Percentiles rank a stretch among this genome's conserved stretches.
Evolutionary conservation across 2,329 filamentous ascomycete genomes (phyloP).

Genomic region (Xylaria sp.): DNA sequence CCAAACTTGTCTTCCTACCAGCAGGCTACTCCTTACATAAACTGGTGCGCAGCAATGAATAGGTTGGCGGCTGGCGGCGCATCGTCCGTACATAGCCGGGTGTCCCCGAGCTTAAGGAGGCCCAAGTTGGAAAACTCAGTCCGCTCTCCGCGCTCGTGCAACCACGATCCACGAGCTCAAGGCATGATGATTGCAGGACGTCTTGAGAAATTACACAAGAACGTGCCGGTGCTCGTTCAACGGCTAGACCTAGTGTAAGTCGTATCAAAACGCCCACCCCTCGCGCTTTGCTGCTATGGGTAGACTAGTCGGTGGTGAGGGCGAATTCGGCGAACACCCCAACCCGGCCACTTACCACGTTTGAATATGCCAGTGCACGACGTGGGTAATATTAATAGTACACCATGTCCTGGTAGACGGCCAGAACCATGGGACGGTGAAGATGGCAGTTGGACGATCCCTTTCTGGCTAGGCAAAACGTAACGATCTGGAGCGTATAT

Average conservation of each 20-base stretch:
- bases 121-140: too few species aligned
- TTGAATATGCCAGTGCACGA: slow-evolving; percentile 16
- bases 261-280: not conserved
- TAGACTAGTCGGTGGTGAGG: not conserved
- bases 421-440: slow-evolving; percentile 14
- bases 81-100: too few species aligned
- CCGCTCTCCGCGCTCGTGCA: too few species aligned
- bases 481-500: slow-evolving; percentile 8
- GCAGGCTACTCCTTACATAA: too few species aligned
- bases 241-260: not conserved
- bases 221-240: not conserved
- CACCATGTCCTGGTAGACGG: too few species aligned
- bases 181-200: too few species aligned
- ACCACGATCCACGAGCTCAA: too few species aligned
- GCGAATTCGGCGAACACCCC: not conserved
- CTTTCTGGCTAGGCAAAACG: slow-evolving; percentile 2
- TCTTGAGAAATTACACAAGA: not conserved
- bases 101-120: too few species aligned
- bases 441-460: not conserved
- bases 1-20: too few species aligned
- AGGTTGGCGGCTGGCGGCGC: too few species aligned
- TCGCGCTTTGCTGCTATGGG: not conserved
- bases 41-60: too few species aligned
- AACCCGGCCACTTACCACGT: not conserved
- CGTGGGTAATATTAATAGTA: slow-evolving; percentile 28